Base-by-base conservation (phyloP, 805 yeast genomes). In the Lipomyces japonicus region DNA sequence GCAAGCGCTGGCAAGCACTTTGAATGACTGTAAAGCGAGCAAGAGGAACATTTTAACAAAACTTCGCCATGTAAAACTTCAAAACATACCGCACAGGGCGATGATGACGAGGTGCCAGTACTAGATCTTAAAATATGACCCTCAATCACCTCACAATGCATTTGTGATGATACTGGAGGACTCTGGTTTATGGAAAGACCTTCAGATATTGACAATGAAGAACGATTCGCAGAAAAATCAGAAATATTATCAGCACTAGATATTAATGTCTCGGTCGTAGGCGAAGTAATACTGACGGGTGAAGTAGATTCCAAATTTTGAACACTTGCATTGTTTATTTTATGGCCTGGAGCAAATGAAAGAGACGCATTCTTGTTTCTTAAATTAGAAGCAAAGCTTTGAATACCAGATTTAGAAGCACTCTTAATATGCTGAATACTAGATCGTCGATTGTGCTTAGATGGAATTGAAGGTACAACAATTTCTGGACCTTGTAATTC, bases 71-170 rank as follows among this genome's bases (percentile, higher is more conserved):
- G 22, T 18, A 34, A 34, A 2, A 19, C 7, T 14, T 39, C 39
- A 4, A 44, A 26, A 22, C 56, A 51, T 4, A 37, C 42, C 12
- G 53, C 44, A 32, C 56, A 51, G 9, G 22, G 19, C 21, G 21
- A 2, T 23, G 21, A 10, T n/a, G n/a, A n/a, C 7, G 36, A 21
- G 10, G 32, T 18, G 18, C 32, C 42, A 37, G 28, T 37, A n/a
- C n/a, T n/a, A n/a, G 21, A 39, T 9, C 32, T 28, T 25, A 51
- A 30, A 22, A 47, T 21, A 35, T 51, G 56, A 4, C 56, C 56
- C 28, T 51, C 56, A 2, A 48, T 25, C 3, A 16, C 43, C 16
- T 12, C 23, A 10, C 12, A 12, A 10, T n/a, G 23, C 14, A 12
- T 12, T 14, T 31, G 35, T 16, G 9, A 7, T 14, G 9, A 12